Conservation (phyloP, 2,329 filamentous ascomycete genomes). For the Fusarium phyllophilum region DNA sequence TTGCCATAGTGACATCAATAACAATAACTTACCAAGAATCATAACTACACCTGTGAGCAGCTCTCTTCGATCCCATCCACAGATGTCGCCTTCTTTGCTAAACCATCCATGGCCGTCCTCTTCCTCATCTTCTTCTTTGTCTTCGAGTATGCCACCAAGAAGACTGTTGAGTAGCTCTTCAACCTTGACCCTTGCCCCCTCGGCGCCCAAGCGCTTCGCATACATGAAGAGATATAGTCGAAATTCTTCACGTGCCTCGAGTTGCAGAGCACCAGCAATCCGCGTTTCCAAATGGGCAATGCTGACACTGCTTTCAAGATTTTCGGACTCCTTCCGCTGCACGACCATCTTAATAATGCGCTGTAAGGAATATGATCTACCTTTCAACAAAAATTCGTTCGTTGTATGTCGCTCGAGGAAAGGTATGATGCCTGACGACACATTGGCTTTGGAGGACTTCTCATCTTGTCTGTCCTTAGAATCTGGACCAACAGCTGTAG, state of each 20-base stretch:
- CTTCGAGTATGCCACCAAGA: slow-evolving; percentile 75
- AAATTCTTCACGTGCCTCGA: slow-evolving; percentile 92
- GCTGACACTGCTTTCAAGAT: slow-evolving; percentile 88
- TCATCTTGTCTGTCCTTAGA: slow-evolving; percentile 58
- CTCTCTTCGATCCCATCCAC: slow-evolving; percentile 90
- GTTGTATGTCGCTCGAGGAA: slow-evolving; percentile 95
- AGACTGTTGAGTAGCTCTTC: slow-evolving; percentile 89
- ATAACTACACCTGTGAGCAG: slow-evolving; percentile 90
- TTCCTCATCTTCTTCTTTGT: slow-evolving; percentile 57
- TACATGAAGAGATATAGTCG: slow-evolving; percentile 98
- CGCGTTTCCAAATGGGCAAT: slow-evolving; percentile 96
- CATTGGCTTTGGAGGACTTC: slow-evolving; percentile 61
- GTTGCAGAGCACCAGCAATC: slow-evolving; percentile 85
- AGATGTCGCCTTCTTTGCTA: slow-evolving; percentile 76
- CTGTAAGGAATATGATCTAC: slow-evolving; percentile 90
- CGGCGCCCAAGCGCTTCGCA: slow-evolving; percentile 91
- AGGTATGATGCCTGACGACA: slow-evolving; percentile 93
- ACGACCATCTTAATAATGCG: slow-evolving; percentile 90
- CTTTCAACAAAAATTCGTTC: slow-evolving; percentile 89
- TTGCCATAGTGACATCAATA: background rate
- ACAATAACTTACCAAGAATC: slow-evolving; percentile 78
- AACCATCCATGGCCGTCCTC: slow-evolving; percentile 68
- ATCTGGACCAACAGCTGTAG: slow-evolving; percentile 72
- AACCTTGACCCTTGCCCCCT: slow-evolving; percentile 87
- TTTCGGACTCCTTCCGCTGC: slow-evolving; percentile 89